Percentiles rank a stretch among this genome's conserved stretches.
These are phyloP conservation scores for Trifolium dubium DNA, from an alignment of 306 rosid genomes.

Conservation along the genomic window DNA sequence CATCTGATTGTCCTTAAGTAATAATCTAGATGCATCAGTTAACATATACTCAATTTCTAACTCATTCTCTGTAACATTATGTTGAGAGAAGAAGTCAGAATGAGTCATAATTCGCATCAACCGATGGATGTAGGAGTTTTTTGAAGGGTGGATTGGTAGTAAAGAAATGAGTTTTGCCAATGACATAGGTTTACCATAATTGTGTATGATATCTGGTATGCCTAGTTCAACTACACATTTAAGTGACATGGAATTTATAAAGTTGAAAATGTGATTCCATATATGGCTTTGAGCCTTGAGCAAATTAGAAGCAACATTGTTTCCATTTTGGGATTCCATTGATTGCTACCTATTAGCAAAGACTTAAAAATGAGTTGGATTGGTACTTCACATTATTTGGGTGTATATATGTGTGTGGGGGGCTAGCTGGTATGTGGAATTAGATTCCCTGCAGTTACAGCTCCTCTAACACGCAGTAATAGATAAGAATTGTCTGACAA, in stretches of 20 bases:
- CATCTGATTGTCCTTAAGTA: neutral
- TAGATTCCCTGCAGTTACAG: too few relatives aligned
- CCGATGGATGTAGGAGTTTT: conserved; percentile 5
- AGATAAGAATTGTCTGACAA: too few relatives aligned
- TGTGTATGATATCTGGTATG: conserved; percentile 42
- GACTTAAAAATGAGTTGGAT: too few relatives aligned
- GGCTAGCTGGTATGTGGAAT: too few relatives aligned
- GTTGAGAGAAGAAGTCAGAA: conserved; percentile 27
- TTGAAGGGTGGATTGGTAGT: conserved; percentile 41
- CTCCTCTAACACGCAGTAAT: too few relatives aligned
- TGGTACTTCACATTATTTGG: too few relatives aligned
- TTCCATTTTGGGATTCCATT: neutral
- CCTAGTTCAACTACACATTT: conserved; percentile 51
- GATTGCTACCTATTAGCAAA: too few relatives aligned
- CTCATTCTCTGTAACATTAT: neutral
- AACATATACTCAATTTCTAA: conserved; percentile 2
- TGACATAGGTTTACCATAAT: conserved; percentile 54
- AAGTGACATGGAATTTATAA: conserved; percentile 51
- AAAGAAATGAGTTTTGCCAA: conserved; percentile 44
- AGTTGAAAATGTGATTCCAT: conserved; percentile 43
- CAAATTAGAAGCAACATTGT: neutral
- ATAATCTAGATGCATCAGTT: conserved; percentile 21
- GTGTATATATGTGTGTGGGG: too few relatives aligned
- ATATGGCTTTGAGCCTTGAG: conserved; percentile 46
- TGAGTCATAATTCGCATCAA: conserved; percentile 39